A percentile compares a stretch with the other conserved stretches of the same genome.
Conservation (phyloP, 495 filamentous ascomycete species). For the Annulohypoxylon moriforme region DNA sequence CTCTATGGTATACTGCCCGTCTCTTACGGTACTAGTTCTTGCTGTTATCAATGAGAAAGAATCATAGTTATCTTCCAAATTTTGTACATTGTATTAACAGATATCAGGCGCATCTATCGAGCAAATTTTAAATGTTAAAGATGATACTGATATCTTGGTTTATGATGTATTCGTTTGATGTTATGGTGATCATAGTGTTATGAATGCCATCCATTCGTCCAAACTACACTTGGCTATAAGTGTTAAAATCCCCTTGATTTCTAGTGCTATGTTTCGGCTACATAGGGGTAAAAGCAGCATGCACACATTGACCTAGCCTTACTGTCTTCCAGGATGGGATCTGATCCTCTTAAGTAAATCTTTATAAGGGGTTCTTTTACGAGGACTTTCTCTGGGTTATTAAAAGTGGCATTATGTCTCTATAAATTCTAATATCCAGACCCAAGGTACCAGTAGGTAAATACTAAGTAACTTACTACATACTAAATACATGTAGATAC, state of each 20-base stretch:
- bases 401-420: too few species aligned
- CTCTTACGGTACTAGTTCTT: not conserved
- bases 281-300: too few species aligned
- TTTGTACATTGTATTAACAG: not conserved
- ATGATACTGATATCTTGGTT: not conserved
- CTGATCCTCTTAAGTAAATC: too few species aligned
- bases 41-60: constrained; percentile 1
- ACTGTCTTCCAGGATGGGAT: too few species aligned
- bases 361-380: too few species aligned
- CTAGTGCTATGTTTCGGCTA: constrained; percentile 4
- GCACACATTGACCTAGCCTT: too few species aligned
- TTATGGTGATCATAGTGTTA: not conserved
- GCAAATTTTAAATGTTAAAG: not conserved
- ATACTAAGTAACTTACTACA: not conserved
- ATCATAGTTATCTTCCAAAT: not conserved
- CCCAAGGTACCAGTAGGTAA: too few species aligned
- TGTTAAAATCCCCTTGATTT: not conserved
- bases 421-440: too few species aligned
- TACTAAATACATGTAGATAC: not conserved
- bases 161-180: too few species aligned
- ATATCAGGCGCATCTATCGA: not conserved
- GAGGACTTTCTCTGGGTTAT: too few species aligned
- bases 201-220: not conserved
- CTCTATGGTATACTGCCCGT: not conserved
- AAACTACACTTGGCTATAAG: too few species aligned